Base-by-base conservation (phyloP, 768 basidiomycete species). In the Naematelia aurantialba region DNA sequence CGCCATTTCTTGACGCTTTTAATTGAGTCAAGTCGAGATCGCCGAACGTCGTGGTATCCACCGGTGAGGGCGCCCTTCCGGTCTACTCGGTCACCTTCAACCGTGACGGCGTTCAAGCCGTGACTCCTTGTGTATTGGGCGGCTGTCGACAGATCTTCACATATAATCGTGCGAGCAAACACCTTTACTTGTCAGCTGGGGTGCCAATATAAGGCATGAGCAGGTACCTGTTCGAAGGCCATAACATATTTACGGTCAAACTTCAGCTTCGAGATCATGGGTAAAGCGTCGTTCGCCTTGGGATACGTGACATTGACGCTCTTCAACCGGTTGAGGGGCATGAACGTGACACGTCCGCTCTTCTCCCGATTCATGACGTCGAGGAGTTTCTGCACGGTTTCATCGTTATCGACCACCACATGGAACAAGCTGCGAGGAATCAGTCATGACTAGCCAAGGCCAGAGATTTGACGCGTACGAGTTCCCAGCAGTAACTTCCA, bases 1-100 rank as follows among this genome's bases (percentile, higher is more conserved):
- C 85, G 82, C 89, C 91, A 94, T 1, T 80, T 81, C 60, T 84
- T 83, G 45, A 93, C 85, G 51, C 79, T 81, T 68, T 86, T 86
- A 75, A 94, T 87, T 0, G 84, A 88, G 67, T 97, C 93, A 55
- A 98, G 85, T 13, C 96, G 85, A 8, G 91, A 93, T 47, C 89
- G 82, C 11, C 89, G 85, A 24, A 91, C 81, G 75, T 98, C 96
- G 75, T 97, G 89, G 78, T 89, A 99, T 0, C 96, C 96, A 56
- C 96, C 96, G 0, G 93, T 98, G 49, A 99, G 79, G 1, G 93
- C 86, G 62, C 96, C 96, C 74, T 94, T 97, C 52, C 92, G 84
- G 75, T 99, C 96, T 54, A 94, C 92, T 72, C 91, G 91, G 81
- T 99, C 96, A 50, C 96, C 96, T 66, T 94, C 93, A 39, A 96